Conservation (phyloP, 1,284 basidiomycete genomes). For the Meripilus lineatus region DNA sequence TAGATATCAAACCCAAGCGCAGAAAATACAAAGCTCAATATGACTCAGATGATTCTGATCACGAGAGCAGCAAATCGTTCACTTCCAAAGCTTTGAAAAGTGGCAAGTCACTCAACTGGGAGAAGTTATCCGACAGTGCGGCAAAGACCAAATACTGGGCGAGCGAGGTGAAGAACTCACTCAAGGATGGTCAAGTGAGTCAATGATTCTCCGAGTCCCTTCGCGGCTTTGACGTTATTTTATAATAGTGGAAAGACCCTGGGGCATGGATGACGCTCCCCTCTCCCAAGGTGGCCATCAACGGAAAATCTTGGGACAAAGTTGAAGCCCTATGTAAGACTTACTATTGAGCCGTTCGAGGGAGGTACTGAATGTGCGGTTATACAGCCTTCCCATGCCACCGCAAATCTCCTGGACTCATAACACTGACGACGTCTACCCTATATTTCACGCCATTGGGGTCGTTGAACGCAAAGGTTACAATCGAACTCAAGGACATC, state of each 20-base stretch:
- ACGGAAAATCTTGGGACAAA: too few relatives aligned
- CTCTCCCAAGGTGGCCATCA: too few relatives aligned
- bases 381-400: slow-evolving; percentile 59
- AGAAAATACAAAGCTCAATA: slow-evolving; percentile 5
- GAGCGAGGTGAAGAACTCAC: slow-evolving; percentile 36
- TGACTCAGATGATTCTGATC: not conserved
- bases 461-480: slow-evolving; percentile 39
- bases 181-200: slow-evolving; percentile 34
- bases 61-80: not conserved
- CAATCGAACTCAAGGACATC: slow-evolving; percentile 42
- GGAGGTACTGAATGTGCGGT: too few relatives aligned
- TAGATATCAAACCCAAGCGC: slow-evolving; percentile 27
- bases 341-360: too few relatives aligned
- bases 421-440: slow-evolving; percentile 45
- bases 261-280: too few relatives aligned
- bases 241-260: slow-evolving; percentile 26
- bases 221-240: too few relatives aligned
- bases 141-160: slow-evolving; percentile 40
- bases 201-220: not conserved
- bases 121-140: slow-evolving; percentile 47
- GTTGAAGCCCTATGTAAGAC: too few relatives aligned
- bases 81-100: not conserved
- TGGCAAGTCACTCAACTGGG: slow-evolving; percentile 38
- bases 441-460: slow-evolving; percentile 54
- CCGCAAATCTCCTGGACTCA: slow-evolving; percentile 47